A percentile compares a stretch with the other conserved stretches of the same genome.
These are phyloP conservation scores for Licmophora abbreviata DNA, from an alignment of 108 stramenopile genomes.

Conservation along the genomic window DNA sequence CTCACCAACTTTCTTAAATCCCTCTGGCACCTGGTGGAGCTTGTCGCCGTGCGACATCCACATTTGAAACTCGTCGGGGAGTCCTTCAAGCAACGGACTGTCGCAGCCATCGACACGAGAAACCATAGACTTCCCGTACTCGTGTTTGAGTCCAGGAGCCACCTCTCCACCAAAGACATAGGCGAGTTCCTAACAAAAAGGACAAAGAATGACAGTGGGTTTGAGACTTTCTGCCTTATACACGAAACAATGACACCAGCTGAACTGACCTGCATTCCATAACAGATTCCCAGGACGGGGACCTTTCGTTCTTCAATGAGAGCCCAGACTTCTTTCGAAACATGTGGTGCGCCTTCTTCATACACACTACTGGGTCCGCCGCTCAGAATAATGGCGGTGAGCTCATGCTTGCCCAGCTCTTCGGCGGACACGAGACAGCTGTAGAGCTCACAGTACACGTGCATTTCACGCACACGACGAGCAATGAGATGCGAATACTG, in stretches of 20 bases:
- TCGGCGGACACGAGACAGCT: slow-evolving; percentile 86
- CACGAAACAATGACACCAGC: too few species aligned
- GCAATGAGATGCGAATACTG: slow-evolving; percentile 99
- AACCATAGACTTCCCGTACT: slow-evolving; percentile 93
- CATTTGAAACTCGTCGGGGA: slow-evolving; percentile 81
- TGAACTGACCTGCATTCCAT: slow-evolving; percentile 98
- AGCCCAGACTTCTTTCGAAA: slow-evolving; percentile 86
- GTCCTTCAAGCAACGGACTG: slow-evolving; percentile 63
- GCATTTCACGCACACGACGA: slow-evolving; percentile 91
- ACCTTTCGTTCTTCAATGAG: slow-evolving; percentile 77
- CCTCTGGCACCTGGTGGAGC: slow-evolving; percentile 75
- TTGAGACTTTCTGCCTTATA: too few species aligned
- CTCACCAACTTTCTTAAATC: slow-evolving; percentile 83
- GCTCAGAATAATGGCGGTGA: slow-evolving; percentile 89
- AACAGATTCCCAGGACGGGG: slow-evolving; percentile 96
- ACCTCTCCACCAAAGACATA: slow-evolving; percentile 90
- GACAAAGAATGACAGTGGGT: too few species aligned
- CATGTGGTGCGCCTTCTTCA: slow-evolving; percentile 94
- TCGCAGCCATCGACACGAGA: slow-evolving; percentile 53
- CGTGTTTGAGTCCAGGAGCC: slow-evolving; percentile 81
- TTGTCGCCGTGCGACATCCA: slow-evolving; percentile 99
- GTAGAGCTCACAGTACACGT: slow-evolving; percentile 96
- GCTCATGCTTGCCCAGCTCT: slow-evolving; percentile 63
- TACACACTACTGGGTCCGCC: slow-evolving; percentile 94
- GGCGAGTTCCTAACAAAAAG: too few species aligned